Evolutionary conservation across 108 stramenopile genomes (phyloP).

Genomic region (Pseudonitzschia multistriata): DNA sequence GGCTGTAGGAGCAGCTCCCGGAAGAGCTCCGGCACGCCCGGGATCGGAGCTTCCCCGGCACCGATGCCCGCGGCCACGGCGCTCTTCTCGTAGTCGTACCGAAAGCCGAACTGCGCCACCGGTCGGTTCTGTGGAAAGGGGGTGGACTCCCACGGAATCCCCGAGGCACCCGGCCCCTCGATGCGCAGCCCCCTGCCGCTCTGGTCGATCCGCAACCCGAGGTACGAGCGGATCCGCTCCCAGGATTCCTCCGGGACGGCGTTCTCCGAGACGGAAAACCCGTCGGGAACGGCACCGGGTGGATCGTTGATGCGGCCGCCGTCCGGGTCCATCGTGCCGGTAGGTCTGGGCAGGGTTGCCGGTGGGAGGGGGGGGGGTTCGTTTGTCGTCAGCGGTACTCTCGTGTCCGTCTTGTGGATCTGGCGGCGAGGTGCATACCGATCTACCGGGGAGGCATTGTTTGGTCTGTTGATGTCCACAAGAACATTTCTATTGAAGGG

Average conservation of each 20-base stretch:
- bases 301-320: too few relatives aligned
- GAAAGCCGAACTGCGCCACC: slow-evolving; percentile 46
- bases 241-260: slow-evolving; percentile 27
- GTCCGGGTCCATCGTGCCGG: too few relatives aligned
- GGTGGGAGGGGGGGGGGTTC: too few relatives aligned
- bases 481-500: too few relatives aligned
- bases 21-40: slow-evolving; percentile 27
- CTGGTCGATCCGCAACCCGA: slow-evolving; percentile 4
- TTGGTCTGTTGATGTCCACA: too few relatives aligned
- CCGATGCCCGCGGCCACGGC: slow-evolving; percentile 11
- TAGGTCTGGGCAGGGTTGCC: too few relatives aligned
- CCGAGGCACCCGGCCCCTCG: slow-evolving; percentile 1
- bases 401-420: too few relatives aligned
- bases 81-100: slow-evolving; percentile 39
- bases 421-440: too few relatives aligned
- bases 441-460: too few relatives aligned
- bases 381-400: too few relatives aligned
- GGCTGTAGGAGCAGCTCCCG: slow-evolving; percentile 18
- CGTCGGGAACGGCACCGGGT: slow-evolving; percentile 14
- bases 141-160: slow-evolving; percentile 6
- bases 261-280: slow-evolving; percentile 32
- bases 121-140: slow-evolving; percentile 30
- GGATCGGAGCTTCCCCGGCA: background rate
- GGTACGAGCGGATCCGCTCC: slow-evolving; percentile 31
- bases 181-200: background rate